Evolutionary conservation across 2,329 filamentous ascomycete genomes (phyloP), one percentile per base, ranked within the genome.

Genomic region (Clonostachys rosea): DNA sequence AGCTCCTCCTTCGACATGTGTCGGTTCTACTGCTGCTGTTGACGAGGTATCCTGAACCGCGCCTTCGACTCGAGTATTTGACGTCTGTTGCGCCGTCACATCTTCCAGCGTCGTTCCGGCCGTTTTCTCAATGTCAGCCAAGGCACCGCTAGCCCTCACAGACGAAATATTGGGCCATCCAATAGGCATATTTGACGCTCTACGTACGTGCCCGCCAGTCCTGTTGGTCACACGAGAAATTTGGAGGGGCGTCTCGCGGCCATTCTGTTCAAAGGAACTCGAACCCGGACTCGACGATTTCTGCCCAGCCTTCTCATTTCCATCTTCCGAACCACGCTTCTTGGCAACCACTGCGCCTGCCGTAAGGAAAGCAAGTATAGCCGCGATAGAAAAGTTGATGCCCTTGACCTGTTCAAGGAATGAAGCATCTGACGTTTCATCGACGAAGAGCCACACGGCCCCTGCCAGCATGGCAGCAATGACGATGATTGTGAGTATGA

Each of bases 401-500:
- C 36, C 36, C 14, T n/a, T n/a, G 14, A 39, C 17, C 35, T 68
- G 68, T 41, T 67, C 52, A 8, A 60, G 30, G 2, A 60, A 48
- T 1, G 61, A 57, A 49, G 61, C 60, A 14, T 65, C 59, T 1
- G 62, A 66, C 6, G 59, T 64, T 55, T 81, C 77, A 51, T 81
- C 78, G 17, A 69, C 48, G 16, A 78, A 48, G 52, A 80, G 64
- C 64, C 74, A 79, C 6, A 66, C 41, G 7, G 74, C 56, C n/a
- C 79, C 79, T 2, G 72, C 72, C 20, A 84, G 50, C 37, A 87
- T 67, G 7, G 71, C 65, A 6, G 74, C 57, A 2, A 89, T 60
- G 4, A 85, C 62, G 6, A 83, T 43, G 2, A 79, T 63, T 2
- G 87, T 91, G 44, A 74, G 53, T 50, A 90, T 77, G 11, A 79